Conservation (phyloP, 495 filamentous ascomycete genomes). For the Recurvomyces mirabilis region DNA sequence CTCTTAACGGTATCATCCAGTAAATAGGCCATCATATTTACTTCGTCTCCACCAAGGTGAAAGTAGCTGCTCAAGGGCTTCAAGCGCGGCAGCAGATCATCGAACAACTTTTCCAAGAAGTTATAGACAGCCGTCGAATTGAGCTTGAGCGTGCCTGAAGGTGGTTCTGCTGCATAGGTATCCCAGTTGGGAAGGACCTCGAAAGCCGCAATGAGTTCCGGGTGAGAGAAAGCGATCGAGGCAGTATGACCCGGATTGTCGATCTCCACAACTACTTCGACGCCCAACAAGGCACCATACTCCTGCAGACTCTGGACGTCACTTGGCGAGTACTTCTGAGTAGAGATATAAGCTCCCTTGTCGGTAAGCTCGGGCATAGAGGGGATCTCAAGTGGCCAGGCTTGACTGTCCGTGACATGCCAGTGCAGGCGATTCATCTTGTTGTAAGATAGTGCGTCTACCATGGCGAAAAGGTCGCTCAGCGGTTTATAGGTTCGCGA, state of each 20-base stretch:
- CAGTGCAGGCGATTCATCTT: conserved; percentile 73
- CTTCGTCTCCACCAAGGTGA: conserved; percentile 76
- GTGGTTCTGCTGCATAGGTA: conserved; percentile 60
- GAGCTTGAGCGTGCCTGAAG: conserved; percentile 63
- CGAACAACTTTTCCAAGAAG: conserved; percentile 58
- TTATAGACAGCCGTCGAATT: conserved; percentile 52
- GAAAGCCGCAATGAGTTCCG: conserved; percentile 62
- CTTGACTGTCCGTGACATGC: conserved; percentile 71
- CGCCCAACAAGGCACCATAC: conserved; percentile 54
- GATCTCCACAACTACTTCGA: conserved; percentile 65
- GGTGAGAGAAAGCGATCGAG: conserved; percentile 48
- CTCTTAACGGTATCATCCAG: conserved; percentile 59
- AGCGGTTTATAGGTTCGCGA: conserved; percentile 54
- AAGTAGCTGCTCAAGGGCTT: conserved; percentile 57
- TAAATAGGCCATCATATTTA: conserved; percentile 59
- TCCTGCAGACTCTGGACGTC: conserved; percentile 53
- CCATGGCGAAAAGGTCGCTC: conserved; percentile 51
- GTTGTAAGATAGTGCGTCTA: conserved; percentile 61
- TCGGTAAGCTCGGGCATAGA: conserved; percentile 54
- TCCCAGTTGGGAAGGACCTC: conserved; percentile 54
- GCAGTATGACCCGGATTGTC: conserved; percentile 76
- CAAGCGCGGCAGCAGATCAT: conserved; percentile 61
- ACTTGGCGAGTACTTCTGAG: conserved; percentile 49
- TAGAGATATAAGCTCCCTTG: conserved; percentile 55
- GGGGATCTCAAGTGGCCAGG: conserved; percentile 72